Conservation (phyloP, 441 rosid genomes). For the California macrophylla region DNA sequence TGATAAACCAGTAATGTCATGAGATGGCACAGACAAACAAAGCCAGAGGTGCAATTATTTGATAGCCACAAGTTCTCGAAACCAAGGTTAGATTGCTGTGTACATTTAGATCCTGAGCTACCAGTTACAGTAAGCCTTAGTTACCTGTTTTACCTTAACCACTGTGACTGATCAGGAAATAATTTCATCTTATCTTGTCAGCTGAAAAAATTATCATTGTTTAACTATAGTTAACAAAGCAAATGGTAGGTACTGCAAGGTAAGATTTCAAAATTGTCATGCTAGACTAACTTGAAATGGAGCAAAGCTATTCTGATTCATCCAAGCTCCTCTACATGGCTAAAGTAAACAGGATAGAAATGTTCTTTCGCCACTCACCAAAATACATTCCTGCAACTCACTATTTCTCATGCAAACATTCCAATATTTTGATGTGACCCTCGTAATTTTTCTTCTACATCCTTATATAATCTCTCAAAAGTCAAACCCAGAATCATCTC, state of each 20-base stretch:
- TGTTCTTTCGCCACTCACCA: neutral
- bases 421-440: neutral
- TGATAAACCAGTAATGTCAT: neutral
- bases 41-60: neutral
- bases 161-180: neutral
- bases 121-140: too few relatives aligned
- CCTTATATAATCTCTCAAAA: neutral
- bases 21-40: neutral
- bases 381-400: neutral
- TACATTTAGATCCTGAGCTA: too few relatives aligned
- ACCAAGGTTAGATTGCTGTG: neutral
- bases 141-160: neutral
- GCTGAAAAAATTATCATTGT: neutral
- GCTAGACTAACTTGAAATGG: neutral
- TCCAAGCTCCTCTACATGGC: neutral
- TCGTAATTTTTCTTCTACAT: neutral
- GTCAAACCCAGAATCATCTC: neutral
- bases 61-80: neutral
- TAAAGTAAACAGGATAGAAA: neutral
- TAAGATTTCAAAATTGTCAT: neutral
- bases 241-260: neutral
- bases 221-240: neutral
- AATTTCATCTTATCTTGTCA: neutral
- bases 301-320: neutral
- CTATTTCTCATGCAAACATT: neutral